Evolutionary conservation across 768 basidiomycete genomes (phyloP), one percentile per base, ranked within the genome.

Genomic region (Podaxis sp.): DNA sequence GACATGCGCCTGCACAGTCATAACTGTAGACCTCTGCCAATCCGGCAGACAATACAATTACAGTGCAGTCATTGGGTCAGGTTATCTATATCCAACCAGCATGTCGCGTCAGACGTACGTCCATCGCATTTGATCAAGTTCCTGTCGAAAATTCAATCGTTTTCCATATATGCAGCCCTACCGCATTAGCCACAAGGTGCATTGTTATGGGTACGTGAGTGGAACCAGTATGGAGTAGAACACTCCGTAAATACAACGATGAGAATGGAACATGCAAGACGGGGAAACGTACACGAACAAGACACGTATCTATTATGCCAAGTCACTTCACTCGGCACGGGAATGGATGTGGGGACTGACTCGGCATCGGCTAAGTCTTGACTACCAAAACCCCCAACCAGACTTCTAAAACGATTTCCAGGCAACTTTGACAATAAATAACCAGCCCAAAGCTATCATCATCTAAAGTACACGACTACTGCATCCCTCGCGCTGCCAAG

Each of bases 401-500:
- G 7, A 9, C 32, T 32, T 32, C 32, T 9, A 32, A 32, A 32
- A 32, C 32, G 32, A 32, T 7, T 2, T 32, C 32, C 9, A 32
- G 2, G 9, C 32, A 32, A 32, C 32, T 32, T 9, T 32, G 32
- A 32, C 32, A 32, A 32, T 32, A 44, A 44, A 16, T 18, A 18
- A 16, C n/a, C 21, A 44, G 6, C 16, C 42, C 18, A 5, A 44
- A 44, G n/a, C 16, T 4, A 44, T 6, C 16, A 44, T 16, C 18
- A n/a, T 18, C 42, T 44, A 16, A 44, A 44, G 7, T 6, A 18
- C 14, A 44, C 14, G 37, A 6, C 38, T 42, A 59, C 65, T 61
- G 74, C 75, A 77, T 76, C 5, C 74, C 79, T 70, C 72, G 81
- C 18, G 76, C 72, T 11, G 88, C 88, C 56, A 91, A 71, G 37